These are phyloP conservation scores for Colletotrichum higginsianum DNA, from an alignment of 2,329 filamentous ascomycete genomes.

Conservation along the genomic window DNA sequence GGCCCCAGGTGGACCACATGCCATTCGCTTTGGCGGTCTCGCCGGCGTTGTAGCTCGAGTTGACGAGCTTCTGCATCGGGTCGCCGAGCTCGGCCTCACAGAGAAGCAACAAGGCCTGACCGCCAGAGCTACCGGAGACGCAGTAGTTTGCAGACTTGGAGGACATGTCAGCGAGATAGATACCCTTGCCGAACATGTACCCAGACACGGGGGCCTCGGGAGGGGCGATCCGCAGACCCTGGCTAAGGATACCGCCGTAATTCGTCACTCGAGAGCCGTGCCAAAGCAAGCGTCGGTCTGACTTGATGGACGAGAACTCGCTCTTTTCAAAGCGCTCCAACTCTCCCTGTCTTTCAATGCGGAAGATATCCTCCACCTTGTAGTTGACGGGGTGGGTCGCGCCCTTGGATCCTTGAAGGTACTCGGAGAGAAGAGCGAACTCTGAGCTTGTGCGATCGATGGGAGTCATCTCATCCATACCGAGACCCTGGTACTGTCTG, in stretches of 20 bases:
- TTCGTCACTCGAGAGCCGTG: constrained; percentile 89
- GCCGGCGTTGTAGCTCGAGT: constrained; percentile 74
- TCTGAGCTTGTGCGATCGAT: constrained; percentile 73
- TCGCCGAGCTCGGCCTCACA: constrained; percentile 85
- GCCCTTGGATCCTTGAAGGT: constrained; percentile 78
- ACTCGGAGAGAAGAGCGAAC: constrained; percentile 75
- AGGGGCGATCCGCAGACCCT: constrained; percentile 91
- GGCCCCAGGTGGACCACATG: constrained; percentile 78
- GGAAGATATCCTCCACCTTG: constrained; percentile 82
- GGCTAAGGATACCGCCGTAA: constrained; percentile 88
- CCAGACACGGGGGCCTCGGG: constrained; percentile 84
- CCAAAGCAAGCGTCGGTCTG: constrained; percentile 85
- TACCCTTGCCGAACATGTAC: constrained; percentile 93
- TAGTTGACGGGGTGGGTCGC: constrained; percentile 75
- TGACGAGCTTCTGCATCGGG: constrained; percentile 76
- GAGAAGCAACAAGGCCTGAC: constrained; percentile 81
- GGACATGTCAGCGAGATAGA: constrained; percentile 89
- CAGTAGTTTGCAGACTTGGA: constrained; percentile 89
- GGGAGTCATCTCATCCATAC: constrained; percentile 82
- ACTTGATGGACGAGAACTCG: constrained; percentile 65
- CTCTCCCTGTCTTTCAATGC: constrained; percentile 84
- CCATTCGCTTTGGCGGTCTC: constrained; percentile 72
- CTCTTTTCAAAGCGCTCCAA: constrained; percentile 75
- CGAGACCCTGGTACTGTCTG: constrained; percentile 78
- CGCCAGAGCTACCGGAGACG: constrained; percentile 71